Evolutionary conservation across 805 yeast genomes (phyloP), one percentile per base, ranked within the genome.

Genomic region (Starmerella kuoi): DNA sequence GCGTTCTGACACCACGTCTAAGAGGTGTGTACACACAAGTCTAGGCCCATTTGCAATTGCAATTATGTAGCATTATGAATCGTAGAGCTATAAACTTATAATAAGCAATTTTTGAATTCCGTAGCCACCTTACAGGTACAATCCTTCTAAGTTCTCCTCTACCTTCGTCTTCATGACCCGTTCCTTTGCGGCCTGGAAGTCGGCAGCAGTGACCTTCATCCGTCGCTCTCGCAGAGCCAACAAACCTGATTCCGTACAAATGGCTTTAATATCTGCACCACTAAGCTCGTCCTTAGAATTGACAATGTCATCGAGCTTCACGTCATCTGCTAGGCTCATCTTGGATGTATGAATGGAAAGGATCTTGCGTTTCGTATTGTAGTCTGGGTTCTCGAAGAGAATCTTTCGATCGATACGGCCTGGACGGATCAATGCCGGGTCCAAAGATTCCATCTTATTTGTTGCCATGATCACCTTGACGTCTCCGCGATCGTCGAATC

Each of bases 391-490:
- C 65, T 91, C 96, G 65, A 88, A 88, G 61, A 87, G 73, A 55
- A 87, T 87, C 69, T 87, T 87, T 59, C 97, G 76, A 64, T 87
- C 97, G 56, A 87, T 88, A 70, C 97, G 80, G 35, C 97, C 97
- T 0, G 97, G 97, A 64, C 97, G 77, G 54, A 88, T 80, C 56
- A 88, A 71, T 2, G 97, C 97, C 7, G 97, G 97, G 65, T 88
- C 97, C 53, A 88, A 69, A 19, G 86, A 73, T 65, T 88, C 96
- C 55, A 88, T 82, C 62, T 83, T 87, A 66, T 88, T 88, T 14
- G 97, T 88, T 30, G 97, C 97, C 97, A 88, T 88, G 52, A 88
- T 86, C 38, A 88, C 95, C 69, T 88, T 88, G 51, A 88, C 94
- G 60, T 88, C 95, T 44, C 95, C 95, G 53, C 96, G 75, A 60